Base-by-base conservation (phyloP, 176 grass and related monocot species). In the Lolium perenne region DNA sequence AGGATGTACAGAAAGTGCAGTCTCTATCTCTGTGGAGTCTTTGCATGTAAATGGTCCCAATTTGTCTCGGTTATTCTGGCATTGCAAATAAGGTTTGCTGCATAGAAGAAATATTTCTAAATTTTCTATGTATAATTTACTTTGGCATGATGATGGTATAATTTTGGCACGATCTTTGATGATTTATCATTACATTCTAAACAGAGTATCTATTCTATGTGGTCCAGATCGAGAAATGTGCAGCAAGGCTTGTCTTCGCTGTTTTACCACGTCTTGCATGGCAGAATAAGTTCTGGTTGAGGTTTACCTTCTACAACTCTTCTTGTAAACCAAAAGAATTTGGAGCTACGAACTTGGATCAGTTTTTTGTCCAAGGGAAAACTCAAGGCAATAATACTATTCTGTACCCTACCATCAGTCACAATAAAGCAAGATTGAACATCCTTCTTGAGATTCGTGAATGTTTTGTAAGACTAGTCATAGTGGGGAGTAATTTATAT, bases 281-380 rank as follows among this genome's bases (percentile, higher is more conserved):
- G 45, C 79, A 66, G 9, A 89, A 85, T 85, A 85, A 80, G 62
- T 23, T 80, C 10, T 46, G 45, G 45, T 8, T 74, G 56, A 38
- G 66, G 32, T 2, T 80, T 78, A 45, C n/a, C 21, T 21, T 73
- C 41, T 53, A 11, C 58, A 32, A 65, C 20, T 81, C 68, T 63
- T 87, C 18, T 7, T 63, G 43, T 9, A 78, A 60, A 71, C 9
- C 45, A 67, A 32, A 45, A 43, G 48, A 49, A 66, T 47, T 67
- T 43, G 66, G 22, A 18, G 7, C 20, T 25, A 50, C 26, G 4
- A 73, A 25, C 38, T 80, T 80, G 76, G 35, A 21, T 56, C 45
- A 12, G 55, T 74, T 57, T 71, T 61, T 78, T 74, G 17, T 78
- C 14, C 58, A 20, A 43, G 20, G 23, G 50, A 26, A 77, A 71